phyloP scores from a whole-genome alignment of 202 grass and related monocot species.

The Elaeis oleifera region DNA sequence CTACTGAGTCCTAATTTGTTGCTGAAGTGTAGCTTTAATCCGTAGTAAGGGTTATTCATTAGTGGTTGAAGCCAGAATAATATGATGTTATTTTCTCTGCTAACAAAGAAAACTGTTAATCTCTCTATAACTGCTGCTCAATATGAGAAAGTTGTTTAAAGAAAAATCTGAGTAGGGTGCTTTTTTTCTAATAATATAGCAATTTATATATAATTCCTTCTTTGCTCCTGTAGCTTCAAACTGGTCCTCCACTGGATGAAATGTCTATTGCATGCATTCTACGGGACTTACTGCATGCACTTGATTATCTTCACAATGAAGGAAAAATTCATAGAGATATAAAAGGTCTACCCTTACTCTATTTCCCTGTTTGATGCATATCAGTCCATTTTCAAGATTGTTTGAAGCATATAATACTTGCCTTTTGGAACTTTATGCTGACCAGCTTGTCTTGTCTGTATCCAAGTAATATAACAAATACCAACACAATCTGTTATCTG shows the following conservation, averaged over 20 bases:
- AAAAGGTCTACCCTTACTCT: constrained; percentile 54
- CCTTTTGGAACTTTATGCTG: background rate
- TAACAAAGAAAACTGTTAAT: too few species aligned
- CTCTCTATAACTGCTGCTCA: too few species aligned
- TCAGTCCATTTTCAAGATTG: constrained; percentile 1
- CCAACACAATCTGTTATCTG: background rate
- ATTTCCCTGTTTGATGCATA: background rate
- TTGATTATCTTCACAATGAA: constrained; percentile 98
- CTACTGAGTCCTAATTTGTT: too few species aligned
- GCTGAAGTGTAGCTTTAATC: too few species aligned
- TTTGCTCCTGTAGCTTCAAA: constrained; percentile 56
- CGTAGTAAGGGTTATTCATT: too few species aligned
- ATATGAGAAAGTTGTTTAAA: too few species aligned
- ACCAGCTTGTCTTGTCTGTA: background rate
- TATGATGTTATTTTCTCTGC: too few species aligned
- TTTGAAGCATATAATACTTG: constrained; percentile 16
- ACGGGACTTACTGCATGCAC: constrained; percentile 81
- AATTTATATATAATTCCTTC: background rate
- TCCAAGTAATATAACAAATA: background rate
- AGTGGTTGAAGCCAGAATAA: too few species aligned
- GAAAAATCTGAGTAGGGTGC: too few species aligned
- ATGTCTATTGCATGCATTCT: constrained; percentile 94
- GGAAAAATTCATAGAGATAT: constrained; percentile 99
- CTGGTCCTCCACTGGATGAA: constrained; percentile 89
- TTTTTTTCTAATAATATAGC: too few species aligned